Evolutionary conservation across 2,329 filamentous ascomycete genomes (phyloP).

Genomic region (Endocalyx cinctus): DNA sequence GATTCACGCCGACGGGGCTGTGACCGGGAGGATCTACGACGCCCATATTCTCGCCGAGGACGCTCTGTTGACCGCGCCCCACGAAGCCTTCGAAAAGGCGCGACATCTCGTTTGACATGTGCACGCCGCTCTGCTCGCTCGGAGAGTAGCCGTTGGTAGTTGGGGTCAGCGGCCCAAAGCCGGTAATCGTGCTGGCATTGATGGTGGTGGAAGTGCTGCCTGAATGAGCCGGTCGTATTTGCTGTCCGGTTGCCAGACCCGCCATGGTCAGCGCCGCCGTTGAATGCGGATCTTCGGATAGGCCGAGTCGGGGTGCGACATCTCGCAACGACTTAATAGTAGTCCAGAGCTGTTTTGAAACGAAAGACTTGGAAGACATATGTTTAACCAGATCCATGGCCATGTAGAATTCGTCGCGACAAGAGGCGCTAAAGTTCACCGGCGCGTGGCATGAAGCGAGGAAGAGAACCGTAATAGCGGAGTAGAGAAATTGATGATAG

Average conservation of each 20-base stretch:
- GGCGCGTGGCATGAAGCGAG: slow-evolving; percentile 73
- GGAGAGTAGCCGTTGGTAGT: slow-evolving; percentile 4
- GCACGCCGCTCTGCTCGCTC: slow-evolving; percentile 37
- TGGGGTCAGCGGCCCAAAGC: slow-evolving; percentile 10
- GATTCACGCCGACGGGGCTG: too few species aligned
- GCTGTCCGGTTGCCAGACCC: slow-evolving; percentile 41
- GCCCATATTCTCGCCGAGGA: too few species aligned
- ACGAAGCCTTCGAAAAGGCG: slow-evolving; percentile 41
- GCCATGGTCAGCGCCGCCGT: slow-evolving; percentile 52
- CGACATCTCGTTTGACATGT: slow-evolving; percentile 51
- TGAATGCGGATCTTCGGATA: slow-evolving; percentile 49
- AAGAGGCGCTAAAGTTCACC: slow-evolving; percentile 62
- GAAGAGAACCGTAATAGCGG: slow-evolving; percentile 70
- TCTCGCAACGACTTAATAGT: slow-evolving; percentile 68
- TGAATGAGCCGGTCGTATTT: slow-evolving; percentile 8
- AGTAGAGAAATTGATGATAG: slow-evolving; percentile 76
- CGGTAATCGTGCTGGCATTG: slow-evolving; percentile 9
- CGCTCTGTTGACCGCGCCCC: too few species aligned
- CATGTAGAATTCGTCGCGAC: slow-evolving; percentile 74
- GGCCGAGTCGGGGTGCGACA: slow-evolving; percentile 64
- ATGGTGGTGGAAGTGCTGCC: neutral
- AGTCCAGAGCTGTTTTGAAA: slow-evolving; percentile 69
- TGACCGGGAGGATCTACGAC: too few species aligned
- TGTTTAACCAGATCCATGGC: slow-evolving; percentile 70
- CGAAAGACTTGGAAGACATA: slow-evolving; percentile 65